These are phyloP conservation scores for Ganoderma meredithae DNA, from an alignment of 1,284 basidiomycete species.

Conservation along the genomic window DNA sequence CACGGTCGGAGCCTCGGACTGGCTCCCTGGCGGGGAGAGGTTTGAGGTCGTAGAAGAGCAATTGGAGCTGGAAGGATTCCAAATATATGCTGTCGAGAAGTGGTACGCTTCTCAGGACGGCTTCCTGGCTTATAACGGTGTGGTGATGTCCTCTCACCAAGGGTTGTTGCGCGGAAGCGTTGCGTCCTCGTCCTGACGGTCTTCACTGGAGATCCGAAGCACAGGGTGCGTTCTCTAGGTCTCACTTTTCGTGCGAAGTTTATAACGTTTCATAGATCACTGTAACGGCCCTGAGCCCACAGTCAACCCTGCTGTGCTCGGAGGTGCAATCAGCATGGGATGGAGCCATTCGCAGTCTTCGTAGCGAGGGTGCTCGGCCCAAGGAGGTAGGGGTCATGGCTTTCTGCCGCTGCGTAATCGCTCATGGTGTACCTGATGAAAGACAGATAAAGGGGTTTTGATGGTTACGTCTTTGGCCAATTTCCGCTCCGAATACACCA, in stretches of 20 bases:
- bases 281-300: constrained; percentile 62
- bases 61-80: constrained; percentile 63
- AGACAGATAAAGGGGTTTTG: constrained; percentile 73
- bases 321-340: constrained; percentile 67
- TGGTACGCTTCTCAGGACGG: constrained; percentile 54
- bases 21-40: constrained; percentile 48
- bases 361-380: constrained; percentile 71
- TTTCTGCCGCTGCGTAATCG: constrained; percentile 3
- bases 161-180: constrained; percentile 72
- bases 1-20: constrained; percentile 34
- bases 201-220: constrained; percentile 73
- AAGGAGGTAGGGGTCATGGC: constrained; percentile 54
- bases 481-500: constrained; percentile 85
- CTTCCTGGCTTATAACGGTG: constrained; percentile 17
- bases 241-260: background rate
- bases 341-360: constrained; percentile 62
- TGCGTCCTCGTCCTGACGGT: constrained; percentile 70
- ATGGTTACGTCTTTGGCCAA: constrained; percentile 85
- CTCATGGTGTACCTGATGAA: constrained; percentile 11
- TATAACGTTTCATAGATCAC: constrained; percentile 53
- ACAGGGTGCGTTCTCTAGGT: constrained; percentile 52
- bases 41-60: constrained; percentile 57
- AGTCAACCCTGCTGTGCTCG: constrained; percentile 46
- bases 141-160: constrained; percentile 37
- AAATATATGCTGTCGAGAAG: constrained; percentile 85